These are phyloP conservation scores for Sclerotinia subarctica DNA, from an alignment of 2,329 filamentous ascomycete species.

Conservation along the genomic window DNA sequence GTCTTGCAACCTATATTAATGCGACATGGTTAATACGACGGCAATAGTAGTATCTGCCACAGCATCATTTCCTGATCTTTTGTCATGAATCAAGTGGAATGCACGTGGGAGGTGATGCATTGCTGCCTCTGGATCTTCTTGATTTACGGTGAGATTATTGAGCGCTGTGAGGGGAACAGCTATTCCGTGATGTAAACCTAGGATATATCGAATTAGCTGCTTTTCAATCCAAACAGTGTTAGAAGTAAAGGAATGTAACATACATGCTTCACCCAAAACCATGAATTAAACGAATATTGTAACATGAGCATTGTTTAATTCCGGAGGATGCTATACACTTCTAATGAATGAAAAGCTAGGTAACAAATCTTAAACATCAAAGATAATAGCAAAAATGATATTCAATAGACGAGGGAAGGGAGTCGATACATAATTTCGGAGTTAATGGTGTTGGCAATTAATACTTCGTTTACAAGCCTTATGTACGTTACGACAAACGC, in stretches of 20 bases:
- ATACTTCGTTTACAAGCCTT: neutral
- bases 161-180: no score
- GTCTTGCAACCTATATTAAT: slow-evolving; percentile 33
- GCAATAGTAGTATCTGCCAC: slow-evolving; percentile 36
- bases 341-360: neutral
- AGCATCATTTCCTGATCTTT: slow-evolving; percentile 31
- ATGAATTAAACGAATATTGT: neutral
- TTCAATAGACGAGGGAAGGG: neutral
- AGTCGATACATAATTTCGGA: neutral
- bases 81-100: slow-evolving; percentile 36
- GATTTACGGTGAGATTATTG: no score
- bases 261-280: neutral
- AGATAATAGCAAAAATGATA: no score
- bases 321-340: neutral
- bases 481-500: no score
- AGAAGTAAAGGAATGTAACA: neutral
- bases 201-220: neutral
- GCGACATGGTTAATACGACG: slow-evolving; percentile 34
- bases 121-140: slow-evolving; percentile 24
- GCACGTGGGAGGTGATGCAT: slow-evolving; percentile 34
- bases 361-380: neutral
- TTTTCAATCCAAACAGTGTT: neutral
- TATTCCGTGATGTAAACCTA: slow-evolving; percentile 37
- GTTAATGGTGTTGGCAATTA: neutral
- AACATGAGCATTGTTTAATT: neutral